Base-by-base conservation (phyloP, 2,329 filamentous ascomycete genomes). In the Septoria petroselini region DNA sequence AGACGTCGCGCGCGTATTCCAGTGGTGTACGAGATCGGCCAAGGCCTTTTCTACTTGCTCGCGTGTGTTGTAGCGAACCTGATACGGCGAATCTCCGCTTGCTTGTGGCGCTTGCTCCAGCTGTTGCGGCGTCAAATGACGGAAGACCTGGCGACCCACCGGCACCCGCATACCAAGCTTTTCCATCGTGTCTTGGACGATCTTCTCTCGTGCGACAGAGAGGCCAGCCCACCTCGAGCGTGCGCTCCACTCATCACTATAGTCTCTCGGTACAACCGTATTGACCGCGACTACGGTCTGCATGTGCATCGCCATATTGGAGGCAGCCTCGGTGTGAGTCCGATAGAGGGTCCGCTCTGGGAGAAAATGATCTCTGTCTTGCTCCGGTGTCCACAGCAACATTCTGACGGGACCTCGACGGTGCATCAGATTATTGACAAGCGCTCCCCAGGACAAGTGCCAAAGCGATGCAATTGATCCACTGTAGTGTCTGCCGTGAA, bases 331-430 rank as follows among this genome's bases (percentile, higher is more conserved):
- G n/a, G 33, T 30, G 12, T 42, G 38, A 23, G 3, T 30, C 29
- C 41, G 39, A 35, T 53, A 41, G 18, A 45, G 25, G 19, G 27
- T 34, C 15, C 41, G 14, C 44, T 78, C 79, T 0, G 91, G 85
- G 6, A 95, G 51, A 1, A 88, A 58, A 1, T 67, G 54, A 5
- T 68, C 61, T 56, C 81, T 81, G 48, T 88, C 84, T 0, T 78
- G 72, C 35, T 83, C 73, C 1, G 79, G 76, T 3, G 83, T 62
- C 83, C 90, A 91, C 31, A 91, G 65, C 1, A 97, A 76, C 74
- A 91, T 84, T 41, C 90, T 82, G 2, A 95, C 83, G 14, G 84
- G 78, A 2, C 91, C 91, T 64, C 89, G 91, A 21, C 75, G 74
- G 60, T 95, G 85, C 59, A 94, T 70, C 33, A 55, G 53, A 43